Percentiles rank a stretch among this genome's conserved stretches.
Conservation (phyloP, 225 moss, liverwort and hornwort genomes). For the Physcomitrellopsis africana region DNA sequence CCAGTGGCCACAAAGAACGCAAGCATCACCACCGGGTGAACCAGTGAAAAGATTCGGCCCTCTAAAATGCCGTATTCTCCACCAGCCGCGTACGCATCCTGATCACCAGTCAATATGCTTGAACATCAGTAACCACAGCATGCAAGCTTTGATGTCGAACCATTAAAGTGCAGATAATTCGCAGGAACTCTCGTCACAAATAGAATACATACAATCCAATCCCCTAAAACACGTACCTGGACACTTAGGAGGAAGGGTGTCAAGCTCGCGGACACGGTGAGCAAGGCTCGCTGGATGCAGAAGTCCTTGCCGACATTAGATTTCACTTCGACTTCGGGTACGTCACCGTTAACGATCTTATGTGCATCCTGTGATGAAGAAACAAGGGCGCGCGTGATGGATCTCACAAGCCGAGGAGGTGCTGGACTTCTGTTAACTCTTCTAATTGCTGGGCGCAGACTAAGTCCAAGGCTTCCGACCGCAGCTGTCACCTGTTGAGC, state of each 20-base stretch:
- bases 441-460: conserved; percentile 19
- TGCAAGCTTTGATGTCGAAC: not conserved
- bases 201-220: not conserved
- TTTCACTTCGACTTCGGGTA: conserved; percentile 9
- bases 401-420: conserved; percentile 17
- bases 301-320: conserved; percentile 15
- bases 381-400: conserved; percentile 26
- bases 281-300: conserved; percentile 51
- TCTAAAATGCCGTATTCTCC: conserved; percentile 88
- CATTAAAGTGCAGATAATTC: not conserved
- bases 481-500: conserved; percentile 36
- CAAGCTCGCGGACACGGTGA: conserved; percentile 43
- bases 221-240: conserved; percentile 38
- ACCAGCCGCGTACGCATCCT: conserved; percentile 69
- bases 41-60: conserved; percentile 72
- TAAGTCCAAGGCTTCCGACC: conserved; percentile 31
- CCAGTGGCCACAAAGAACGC: conserved; percentile 60
- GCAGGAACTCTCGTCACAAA: not conserved
- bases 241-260: conserved; percentile 53
- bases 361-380: conserved; percentile 16
- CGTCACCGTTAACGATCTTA: not conserved
- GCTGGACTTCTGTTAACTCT: conserved; percentile 17
- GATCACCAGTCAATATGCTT: conserved; percentile 17
- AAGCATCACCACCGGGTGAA: conserved; percentile 90
- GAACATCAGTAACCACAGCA: not conserved